Percentiles rank a stretch among this genome's conserved stretches.
Evolutionary conservation across 2,329 filamentous ascomycete genomes (phyloP).

Genomic region (Fusarium sp.): DNA sequence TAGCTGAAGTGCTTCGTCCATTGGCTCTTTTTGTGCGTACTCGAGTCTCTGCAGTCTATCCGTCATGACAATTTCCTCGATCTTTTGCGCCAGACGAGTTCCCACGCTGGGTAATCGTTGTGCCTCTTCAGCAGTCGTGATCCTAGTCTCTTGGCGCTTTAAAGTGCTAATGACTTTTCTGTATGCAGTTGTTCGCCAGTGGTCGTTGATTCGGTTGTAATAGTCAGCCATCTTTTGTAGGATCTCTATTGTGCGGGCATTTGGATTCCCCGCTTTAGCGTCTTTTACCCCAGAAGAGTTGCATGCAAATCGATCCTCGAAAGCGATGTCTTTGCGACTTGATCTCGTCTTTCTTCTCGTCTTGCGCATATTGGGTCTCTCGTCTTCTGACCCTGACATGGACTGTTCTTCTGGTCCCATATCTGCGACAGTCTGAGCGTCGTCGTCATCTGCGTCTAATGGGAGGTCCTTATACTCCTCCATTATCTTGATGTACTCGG

Average conservation of each 20-base stretch:
- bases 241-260: conserved; percentile 78
- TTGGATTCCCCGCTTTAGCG: conserved; percentile 69
- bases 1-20: conserved; percentile 71
- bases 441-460: conserved; percentile 62
- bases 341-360: conserved; percentile 36
- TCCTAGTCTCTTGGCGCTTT: conserved; percentile 70
- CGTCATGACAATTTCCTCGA: conserved; percentile 87
- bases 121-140: conserved; percentile 78
- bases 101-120: conserved; percentile 75
- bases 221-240: conserved; percentile 83
- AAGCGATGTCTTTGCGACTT: conserved; percentile 48
- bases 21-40: conserved; percentile 72
- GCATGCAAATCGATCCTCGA: conserved; percentile 65
- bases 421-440: conserved; percentile 47
- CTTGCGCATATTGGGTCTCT: conserved; percentile 31
- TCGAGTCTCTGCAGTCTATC: conserved; percentile 78
- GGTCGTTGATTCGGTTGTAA: conserved; percentile 79
- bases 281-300: conserved; percentile 62
- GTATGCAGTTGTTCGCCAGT: conserved; percentile 81
- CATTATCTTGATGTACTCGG: conserved; percentile 71
- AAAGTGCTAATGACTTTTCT: conserved; percentile 81
- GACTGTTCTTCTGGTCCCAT: conserved; percentile 25
- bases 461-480: conserved; percentile 70
- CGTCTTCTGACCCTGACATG: conserved; percentile 40
- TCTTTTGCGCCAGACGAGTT: conserved; percentile 79